Evolutionary conservation across 805 yeast genomes (phyloP).

Genomic region (Nakazawaea wyomingensis): DNA sequence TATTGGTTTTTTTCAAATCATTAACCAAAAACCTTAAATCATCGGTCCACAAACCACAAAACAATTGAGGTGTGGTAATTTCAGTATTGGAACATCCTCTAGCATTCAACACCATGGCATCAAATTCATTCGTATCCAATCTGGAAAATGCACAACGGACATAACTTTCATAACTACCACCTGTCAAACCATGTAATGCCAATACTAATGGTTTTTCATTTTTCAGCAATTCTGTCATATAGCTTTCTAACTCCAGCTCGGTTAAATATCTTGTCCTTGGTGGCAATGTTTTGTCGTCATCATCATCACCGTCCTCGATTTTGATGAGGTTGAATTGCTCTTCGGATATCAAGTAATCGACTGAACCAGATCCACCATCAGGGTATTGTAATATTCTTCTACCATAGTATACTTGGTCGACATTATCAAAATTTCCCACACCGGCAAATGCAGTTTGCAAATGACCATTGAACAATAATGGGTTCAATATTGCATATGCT

Average conservation of each 20-base stretch:
- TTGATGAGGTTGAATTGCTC: constrained; percentile 19
- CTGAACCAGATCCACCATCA: constrained; percentile 70
- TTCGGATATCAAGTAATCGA: constrained; percentile 61
- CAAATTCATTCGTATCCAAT: constrained; percentile 43
- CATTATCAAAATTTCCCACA: constrained; percentile 42
- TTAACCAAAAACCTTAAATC: constrained; percentile 57
- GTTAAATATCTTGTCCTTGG: constrained; percentile 49
- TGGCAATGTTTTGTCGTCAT: constrained; percentile 34
- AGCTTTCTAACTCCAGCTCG: constrained; percentile 34
- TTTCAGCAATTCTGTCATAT: constrained; percentile 18
- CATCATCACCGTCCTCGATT: constrained; percentile 18
- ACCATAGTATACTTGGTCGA: constrained; percentile 64
- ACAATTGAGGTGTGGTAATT: constrained; percentile 64
- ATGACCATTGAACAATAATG: constrained; percentile 64
- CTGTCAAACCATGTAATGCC: constrained; percentile 72
- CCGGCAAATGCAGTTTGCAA: constrained; percentile 74
- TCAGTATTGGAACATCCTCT: constrained; percentile 74
- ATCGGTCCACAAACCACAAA: constrained; percentile 66
- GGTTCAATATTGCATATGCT: constrained; percentile 52
- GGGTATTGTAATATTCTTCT: constrained; percentile 52
- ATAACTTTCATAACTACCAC: constrained; percentile 80
- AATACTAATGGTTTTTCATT: constrained; percentile 55
- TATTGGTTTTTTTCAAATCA: constrained; percentile 45
- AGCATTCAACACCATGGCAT: constrained; percentile 62
- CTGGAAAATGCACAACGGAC: constrained; percentile 52